phyloP scores from a whole-genome alignment of 2,329 filamentous ascomycete species.

The Stylonectria norvegica region DNA sequence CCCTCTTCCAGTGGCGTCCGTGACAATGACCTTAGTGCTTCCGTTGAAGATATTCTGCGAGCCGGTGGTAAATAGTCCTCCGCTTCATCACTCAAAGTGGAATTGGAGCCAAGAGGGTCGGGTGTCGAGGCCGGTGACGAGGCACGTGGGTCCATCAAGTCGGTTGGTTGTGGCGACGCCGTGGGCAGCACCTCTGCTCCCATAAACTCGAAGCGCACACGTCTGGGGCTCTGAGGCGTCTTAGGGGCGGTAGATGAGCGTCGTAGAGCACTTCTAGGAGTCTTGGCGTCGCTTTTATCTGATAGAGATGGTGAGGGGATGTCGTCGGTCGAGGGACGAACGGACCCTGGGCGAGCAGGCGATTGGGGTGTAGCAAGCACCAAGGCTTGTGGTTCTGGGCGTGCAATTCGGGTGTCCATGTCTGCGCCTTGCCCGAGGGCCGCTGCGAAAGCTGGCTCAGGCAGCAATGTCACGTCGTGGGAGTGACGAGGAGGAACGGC shows the following conservation, averaged over 20 bases:
- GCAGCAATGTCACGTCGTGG: slow-evolving; percentile 20
- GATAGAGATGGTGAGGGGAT: slow-evolving; percentile 50
- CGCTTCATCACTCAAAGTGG: slow-evolving; percentile 38
- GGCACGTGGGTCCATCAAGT: slow-evolving; percentile 29
- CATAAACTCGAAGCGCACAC: slow-evolving; percentile 60
- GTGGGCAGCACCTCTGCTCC: slow-evolving; percentile 60
- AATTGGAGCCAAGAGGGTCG: slow-evolving; percentile 27
- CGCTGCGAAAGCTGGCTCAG: slow-evolving; percentile 23
- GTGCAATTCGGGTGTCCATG: slow-evolving; percentile 19
- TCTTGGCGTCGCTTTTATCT: slow-evolving; percentile 49
- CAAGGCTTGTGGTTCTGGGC: slow-evolving; percentile 14
- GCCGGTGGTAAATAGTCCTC: slow-evolving; percentile 39
- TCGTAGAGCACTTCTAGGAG: slow-evolving; percentile 54
- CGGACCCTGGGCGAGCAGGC: slow-evolving; percentile 32
- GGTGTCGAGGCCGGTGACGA: slow-evolving; percentile 23
- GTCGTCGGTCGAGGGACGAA: slow-evolving; percentile 44
- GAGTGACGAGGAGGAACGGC: slow-evolving; percentile 4
- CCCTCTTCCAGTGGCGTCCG: slow-evolving; percentile 48
- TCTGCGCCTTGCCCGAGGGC: slow-evolving; percentile 22
- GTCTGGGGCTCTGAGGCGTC: slow-evolving; percentile 52
- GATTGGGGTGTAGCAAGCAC: slow-evolving; percentile 16
- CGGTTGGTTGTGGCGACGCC: slow-evolving; percentile 46
- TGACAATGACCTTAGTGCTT: slow-evolving; percentile 51
- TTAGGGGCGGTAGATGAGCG: slow-evolving; percentile 51
- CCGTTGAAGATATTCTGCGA: slow-evolving; percentile 55